Evolutionary conservation across 305 asterid genomes (phyloP), one percentile per base, ranked within the genome.

Genomic region (Solanum hybrid): DNA sequence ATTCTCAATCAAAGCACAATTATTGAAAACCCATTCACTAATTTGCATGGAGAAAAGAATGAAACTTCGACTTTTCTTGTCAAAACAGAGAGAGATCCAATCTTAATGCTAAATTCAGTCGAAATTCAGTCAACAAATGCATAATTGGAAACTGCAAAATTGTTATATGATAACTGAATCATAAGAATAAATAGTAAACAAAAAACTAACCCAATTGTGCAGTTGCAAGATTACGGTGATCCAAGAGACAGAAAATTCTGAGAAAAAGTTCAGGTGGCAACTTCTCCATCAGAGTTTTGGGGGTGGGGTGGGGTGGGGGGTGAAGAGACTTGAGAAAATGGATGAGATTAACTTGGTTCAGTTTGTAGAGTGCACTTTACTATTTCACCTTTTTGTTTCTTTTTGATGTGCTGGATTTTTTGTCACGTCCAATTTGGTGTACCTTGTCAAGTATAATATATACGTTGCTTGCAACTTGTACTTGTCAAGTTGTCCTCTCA

Each of bases 221-320:
- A 86, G 93, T 77, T 26, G 94, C 94, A 29, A 92, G 94, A 81
- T 90, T 86, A 7, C 51, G 92, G 87, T 90, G 93, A 90, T 92
- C 94, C 81, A 92, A 84, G 27, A 91, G 82, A 81, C 91, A 76
- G 22, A 92, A 85, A 69, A 90, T 88, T 79, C 90, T 90, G 64
- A 90, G 91, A 88, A 91, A 89, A 73, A 91, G 80, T 22, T 91
- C 94, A 11, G 90, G 22, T 32, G 92, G 91, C 31, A 91, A 82
- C 29, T 34, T 85, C 90, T 92, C 91, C 92, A 91, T 91, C 64
- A 66, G 60, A 37, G n/a, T 72, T 13, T n/a, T 56, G 7, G 13
- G 12, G 22, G 14, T 12, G 38, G 87, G 26, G 56, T 46, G 73
- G 42, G 56, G 51, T 7, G 73, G 31, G 60, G n/a, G 46, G 2